Evolutionary conservation across 352 stramenopile genomes (phyloP).

Genomic region (Pythium biforme): DNA sequence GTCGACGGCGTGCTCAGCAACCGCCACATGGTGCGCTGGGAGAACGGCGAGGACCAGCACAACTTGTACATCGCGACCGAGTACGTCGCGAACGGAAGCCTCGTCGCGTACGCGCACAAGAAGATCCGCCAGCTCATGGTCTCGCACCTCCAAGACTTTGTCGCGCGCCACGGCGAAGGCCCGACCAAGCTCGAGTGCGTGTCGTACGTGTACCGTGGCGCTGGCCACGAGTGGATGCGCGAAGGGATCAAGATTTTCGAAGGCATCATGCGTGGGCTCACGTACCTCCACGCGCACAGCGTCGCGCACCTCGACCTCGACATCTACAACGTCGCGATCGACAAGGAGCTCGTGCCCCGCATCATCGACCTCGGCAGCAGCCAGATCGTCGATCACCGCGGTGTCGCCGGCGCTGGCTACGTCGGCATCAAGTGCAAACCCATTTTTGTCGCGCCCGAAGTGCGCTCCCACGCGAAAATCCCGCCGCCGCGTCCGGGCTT

Average conservation of each 20-base stretch:
- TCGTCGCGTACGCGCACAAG: conserved; percentile 70
- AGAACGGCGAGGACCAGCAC: conserved; percentile 60
- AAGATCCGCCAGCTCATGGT: conserved; percentile 70
- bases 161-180: conserved; percentile 46
- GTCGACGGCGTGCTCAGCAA: conserved; percentile 72
- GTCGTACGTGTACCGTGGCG: conserved; percentile 69
- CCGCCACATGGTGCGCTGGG: conserved; percentile 76
- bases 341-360: conserved; percentile 46
- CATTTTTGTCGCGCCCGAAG: conserved; percentile 72
- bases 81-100: conserved; percentile 76
- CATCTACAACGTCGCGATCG: conserved; percentile 85
- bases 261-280: conserved; percentile 62
- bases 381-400: conserved; percentile 73
- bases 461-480: conserved; percentile 59
- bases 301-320: conserved; percentile 82
- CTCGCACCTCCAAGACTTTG: conserved; percentile 67
- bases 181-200: conserved; percentile 81
- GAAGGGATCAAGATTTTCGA: conserved; percentile 69
- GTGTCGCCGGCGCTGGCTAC: conserved; percentile 51
- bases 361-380: conserved; percentile 82
- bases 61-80: conserved; percentile 86
- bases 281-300: conserved; percentile 76
- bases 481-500: conserved; percentile 63
- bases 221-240: conserved; percentile 77
- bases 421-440: conserved; percentile 86